phyloP scores from a whole-genome alignment of 164 flowering plant genomes.

The Tinospora cordifolia region DNA sequence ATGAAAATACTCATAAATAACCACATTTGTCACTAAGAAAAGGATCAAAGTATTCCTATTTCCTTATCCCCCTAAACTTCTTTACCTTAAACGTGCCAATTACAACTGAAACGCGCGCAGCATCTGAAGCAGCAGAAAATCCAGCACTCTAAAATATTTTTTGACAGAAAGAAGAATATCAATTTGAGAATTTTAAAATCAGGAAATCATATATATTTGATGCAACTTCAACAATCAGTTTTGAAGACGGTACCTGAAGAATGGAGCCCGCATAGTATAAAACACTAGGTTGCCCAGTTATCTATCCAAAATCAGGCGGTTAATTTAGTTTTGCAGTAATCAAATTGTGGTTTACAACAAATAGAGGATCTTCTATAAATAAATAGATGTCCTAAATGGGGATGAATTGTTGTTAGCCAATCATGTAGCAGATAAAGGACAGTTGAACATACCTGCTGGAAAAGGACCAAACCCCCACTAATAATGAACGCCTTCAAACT shows the following conservation, averaged over 20 bases:
- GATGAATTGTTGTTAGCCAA: not conserved
- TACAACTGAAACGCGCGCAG: conserved; percentile 77
- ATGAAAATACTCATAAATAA: not conserved
- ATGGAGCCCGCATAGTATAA: conserved; percentile 93
- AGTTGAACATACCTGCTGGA: conserved; percentile 59
- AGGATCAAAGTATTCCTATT: no score
- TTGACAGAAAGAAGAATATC: not conserved
- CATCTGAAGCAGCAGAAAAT: conserved; percentile 91
- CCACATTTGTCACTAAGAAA: not conserved
- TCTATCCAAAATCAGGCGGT: conserved; percentile 40
- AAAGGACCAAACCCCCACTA: conserved; percentile 90
- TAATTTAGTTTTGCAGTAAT: not conserved
- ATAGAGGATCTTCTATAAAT: not conserved
- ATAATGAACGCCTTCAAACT: conserved; percentile 84
- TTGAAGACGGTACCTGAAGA: conserved; percentile 59
- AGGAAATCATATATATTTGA: not conserved
- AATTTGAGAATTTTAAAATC: not conserved
- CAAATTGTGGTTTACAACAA: not conserved
- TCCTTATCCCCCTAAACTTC: not conserved
- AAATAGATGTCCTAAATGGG: not conserved
- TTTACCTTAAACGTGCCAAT: conserved; percentile 84
- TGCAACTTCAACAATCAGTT: not conserved
- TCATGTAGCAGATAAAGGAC: not conserved
- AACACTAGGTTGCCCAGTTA: conserved; percentile 98
- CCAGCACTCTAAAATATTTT: conserved; percentile 56